Base-by-base conservation (phyloP, 352 stramenopile genomes). In the Globisporangium abappressorium region DNA sequence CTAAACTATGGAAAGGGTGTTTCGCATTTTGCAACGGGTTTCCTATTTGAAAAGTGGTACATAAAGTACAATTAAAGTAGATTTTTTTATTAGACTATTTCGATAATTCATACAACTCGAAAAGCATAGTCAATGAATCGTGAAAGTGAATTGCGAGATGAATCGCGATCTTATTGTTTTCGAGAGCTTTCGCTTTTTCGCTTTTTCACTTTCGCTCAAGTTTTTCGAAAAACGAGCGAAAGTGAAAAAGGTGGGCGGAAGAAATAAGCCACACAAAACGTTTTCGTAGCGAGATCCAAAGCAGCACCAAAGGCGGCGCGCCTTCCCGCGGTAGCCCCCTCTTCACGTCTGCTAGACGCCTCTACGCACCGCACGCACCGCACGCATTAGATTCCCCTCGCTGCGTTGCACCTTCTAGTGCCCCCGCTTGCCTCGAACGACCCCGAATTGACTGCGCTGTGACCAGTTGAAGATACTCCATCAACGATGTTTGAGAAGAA, bases 401-500 rank as follows among this genome's bases (percentile, higher is more conserved):
- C 11, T 30, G 3, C n/a, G 33, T 3, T 49, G 56, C 33, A 62
- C 9, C 33, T 14, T 24, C 33, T n/a, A 20, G 33, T 11, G n/a
- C 0, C 18, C 56, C 20, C 14, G 8, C 22, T 62, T 47, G 33
- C 33, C 20, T 15, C 33, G 36, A 62, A 33, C 33, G n/a, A 47
- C 56, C 56, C 20, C 56, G 33, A 47, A 33, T 30, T 62, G 56
- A 46, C 56, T 62, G 33, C 30, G 30, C 36, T 28, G 22, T 22
- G 55, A 24, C 55, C 30, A 28, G 11, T 60, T 46, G 28, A 60
- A 60, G 14, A 20, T 62, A 22, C 49, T 69, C 33, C 54, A 64
- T 26, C 22, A 56, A 34, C 36, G 30, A 99, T 99, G 96, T 99
- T 99, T 76, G 96, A 99, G 84, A 99, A 99, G 85, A 98, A 91